phyloP scores from a whole-genome alignment of 257 asterid genomes.

The Solanum virginianum region DNA sequence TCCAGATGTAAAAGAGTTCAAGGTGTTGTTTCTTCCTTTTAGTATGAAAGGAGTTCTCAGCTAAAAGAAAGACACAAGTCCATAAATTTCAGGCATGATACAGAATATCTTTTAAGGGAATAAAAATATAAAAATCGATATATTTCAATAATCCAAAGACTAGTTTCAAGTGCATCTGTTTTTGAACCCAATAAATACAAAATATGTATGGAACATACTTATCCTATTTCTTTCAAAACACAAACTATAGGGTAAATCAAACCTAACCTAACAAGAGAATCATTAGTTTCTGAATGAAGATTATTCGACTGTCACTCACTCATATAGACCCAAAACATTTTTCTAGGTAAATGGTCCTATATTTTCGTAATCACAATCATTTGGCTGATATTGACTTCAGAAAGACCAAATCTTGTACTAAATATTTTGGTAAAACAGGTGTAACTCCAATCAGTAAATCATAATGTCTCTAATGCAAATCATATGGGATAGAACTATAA shows the following conservation, averaged over 20 bases:
- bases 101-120: not conserved
- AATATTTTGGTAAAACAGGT: not conserved
- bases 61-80: not conserved
- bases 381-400: conserved; percentile 29
- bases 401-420: not conserved
- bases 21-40: not conserved
- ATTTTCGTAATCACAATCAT: not conserved
- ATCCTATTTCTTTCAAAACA: not conserved
- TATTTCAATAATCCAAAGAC: not conserved
- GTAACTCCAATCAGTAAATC: not conserved
- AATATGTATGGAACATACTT: not conserved
- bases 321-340: not conserved
- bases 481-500: not conserved
- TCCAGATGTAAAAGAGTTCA: not conserved
- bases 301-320: not conserved
- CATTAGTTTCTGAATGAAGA: not conserved
- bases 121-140: not conserved
- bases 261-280: not conserved
- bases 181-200: not conserved
- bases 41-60: not conserved
- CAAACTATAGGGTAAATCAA: not conserved
- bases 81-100: not conserved
- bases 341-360: not conserved
- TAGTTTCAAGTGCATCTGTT: not conserved
- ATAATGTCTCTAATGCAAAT: not conserved